Evolutionary conservation across 1,284 basidiomycete genomes (phyloP), one percentile per base, ranked within the genome.

Genomic region (Uromyces viciae-fabae): DNA sequence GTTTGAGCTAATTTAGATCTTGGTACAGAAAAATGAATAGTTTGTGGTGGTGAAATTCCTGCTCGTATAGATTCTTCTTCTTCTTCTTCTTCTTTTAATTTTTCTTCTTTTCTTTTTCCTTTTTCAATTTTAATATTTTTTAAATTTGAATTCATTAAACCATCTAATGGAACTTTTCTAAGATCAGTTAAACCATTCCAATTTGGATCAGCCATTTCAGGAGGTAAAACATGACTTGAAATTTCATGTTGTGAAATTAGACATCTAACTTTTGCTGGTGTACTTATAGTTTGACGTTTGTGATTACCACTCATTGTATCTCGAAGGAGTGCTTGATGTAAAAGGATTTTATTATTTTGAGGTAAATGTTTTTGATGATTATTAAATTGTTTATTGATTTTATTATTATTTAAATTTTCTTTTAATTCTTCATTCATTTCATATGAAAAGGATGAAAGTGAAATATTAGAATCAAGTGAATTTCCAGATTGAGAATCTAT

Each of bases 121-220:
- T 9, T 49, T 15, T 49, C n/a, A 8, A 31, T 42, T 28, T 66
- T 42, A 52, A 31, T 31, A 4, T 56, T 15, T 31, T 43, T 81
- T 78, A 58, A 71, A 52, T 64, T 83, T 80, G 82, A 82, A 81
- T 75, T 81, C 81, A 78, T 77, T 4, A 64, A 58, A 8, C 54
- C 56, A 33, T 64, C 46, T 49, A 86, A 82, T 49, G 84, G 84
- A 19, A 85, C 85, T 82, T 84, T 85, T 79, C 85, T 84, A 60
- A 86, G 82, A 77, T 86, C 85, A 1, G 85, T 84, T 68, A 86
- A 85, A 33, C 85, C 85, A 75, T 86, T 82, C 85, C 85, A 86
- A 68, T 82, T 25, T 28, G 68, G 76, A 33, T 79, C 66, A 56
- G 64, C 52, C n/a, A 69, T 68, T 79, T 79, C 66, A 42, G 76